Evolutionary conservation across 768 basidiomycete genomes (phyloP).

Genomic region (Russula earlei): DNA sequence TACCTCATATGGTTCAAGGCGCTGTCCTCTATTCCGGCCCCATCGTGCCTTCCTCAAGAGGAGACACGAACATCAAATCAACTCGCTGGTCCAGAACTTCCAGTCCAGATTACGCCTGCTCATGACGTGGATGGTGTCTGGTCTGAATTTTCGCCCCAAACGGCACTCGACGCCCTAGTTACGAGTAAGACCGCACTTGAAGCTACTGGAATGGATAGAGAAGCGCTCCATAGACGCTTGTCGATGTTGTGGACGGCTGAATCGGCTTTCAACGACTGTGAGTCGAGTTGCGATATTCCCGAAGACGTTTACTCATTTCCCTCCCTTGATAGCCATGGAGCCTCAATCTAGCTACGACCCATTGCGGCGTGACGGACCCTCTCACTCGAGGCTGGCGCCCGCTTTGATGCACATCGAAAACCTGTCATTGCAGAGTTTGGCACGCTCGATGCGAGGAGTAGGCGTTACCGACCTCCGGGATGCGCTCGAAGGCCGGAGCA

Average conservation of each 20-base stretch:
- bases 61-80: not conserved
- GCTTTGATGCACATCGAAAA: constrained; percentile 89
- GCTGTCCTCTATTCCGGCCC: constrained; percentile 6
- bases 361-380: constrained; percentile 56
- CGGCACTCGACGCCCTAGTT: constrained; percentile 3
- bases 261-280: constrained; percentile 66
- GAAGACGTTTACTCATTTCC: not conserved
- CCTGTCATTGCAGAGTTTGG: constrained; percentile 75
- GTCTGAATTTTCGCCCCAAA: constrained; percentile 9
- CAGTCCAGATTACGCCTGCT: constrained; percentile 6
- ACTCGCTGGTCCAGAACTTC: constrained; percentile 5
- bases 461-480: constrained; percentile 85
- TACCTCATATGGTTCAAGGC: constrained; percentile 1
- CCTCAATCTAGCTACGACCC: constrained; percentile 43
- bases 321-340: constrained; percentile 42
- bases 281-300: constrained; percentile 23
- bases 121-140: not conserved
- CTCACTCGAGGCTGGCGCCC: constrained; percentile 72
- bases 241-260: constrained; percentile 56
- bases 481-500: constrained; percentile 77
- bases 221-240: constrained; percentile 16
- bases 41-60: constrained; percentile 11
- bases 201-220: constrained; percentile 15
- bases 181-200: constrained; percentile 10
- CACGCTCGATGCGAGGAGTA: constrained; percentile 67